Conservation (phyloP, 306 rosid genomes). For the Argentina anserina region DNA sequence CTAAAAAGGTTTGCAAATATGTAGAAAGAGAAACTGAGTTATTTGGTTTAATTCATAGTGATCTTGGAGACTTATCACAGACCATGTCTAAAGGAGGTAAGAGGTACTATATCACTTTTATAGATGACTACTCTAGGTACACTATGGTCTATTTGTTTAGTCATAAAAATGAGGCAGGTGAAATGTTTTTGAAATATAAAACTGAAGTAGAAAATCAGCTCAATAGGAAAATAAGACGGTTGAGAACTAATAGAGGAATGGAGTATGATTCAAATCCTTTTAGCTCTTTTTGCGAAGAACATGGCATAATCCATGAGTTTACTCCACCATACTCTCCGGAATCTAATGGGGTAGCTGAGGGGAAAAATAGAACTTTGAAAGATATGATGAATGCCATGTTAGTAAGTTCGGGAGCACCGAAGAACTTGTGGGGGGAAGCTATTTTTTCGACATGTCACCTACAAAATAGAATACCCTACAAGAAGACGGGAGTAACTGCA, state of each 20-base stretch:
- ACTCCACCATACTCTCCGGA: conserved; percentile 1
- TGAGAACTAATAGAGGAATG: conserved; percentile 3
- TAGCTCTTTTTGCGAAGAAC: neutral
- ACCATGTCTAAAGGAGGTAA: neutral
- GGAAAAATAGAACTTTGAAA: conserved; percentile 1
- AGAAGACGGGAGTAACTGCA: neutral
- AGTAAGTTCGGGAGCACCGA: neutral
- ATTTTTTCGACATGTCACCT: neutral
- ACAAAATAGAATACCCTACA: conserved; percentile 10
- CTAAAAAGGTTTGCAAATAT: neutral
- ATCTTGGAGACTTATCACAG: neutral
- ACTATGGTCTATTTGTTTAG: neutral
- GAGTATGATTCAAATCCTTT: neutral
- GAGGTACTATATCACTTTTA: neutral
- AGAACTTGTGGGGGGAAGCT: neutral
- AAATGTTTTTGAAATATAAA: neutral
- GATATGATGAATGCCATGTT: conserved; percentile 9
- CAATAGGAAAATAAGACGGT: neutral
- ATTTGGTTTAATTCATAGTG: neutral
- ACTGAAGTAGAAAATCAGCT: conserved; percentile 8
- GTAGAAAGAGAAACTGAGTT: neutral
- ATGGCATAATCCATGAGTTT: conserved; percentile 11
- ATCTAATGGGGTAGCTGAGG: neutral
- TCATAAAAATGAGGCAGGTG: neutral
- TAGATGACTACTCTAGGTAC: conserved; percentile 4